Evolutionary conservation across 176 grass and related monocot genomes (phyloP), one percentile per base, ranked within the genome.

Genomic region (Ananas comosus): DNA sequence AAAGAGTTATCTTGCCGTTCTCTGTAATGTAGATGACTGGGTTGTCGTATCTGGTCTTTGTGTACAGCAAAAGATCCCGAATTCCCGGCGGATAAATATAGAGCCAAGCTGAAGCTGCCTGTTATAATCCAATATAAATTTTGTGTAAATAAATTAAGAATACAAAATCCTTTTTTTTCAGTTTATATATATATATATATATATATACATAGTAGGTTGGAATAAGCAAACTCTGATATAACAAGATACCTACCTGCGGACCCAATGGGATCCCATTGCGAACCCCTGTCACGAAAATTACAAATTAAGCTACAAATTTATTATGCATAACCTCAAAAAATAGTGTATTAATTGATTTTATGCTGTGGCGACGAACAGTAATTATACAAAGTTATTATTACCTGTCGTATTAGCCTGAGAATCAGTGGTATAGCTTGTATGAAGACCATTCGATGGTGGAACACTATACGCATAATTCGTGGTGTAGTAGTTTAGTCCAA

Each of bases 401-500:
- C 7, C 71, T 12, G 2, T 59, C 21, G 27, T 14, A 64, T 51
- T 24, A 64, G 5, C 53, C 12, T 27, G 0, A 71, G 7, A 49
- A 9, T 33, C 53, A n/a, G 53, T 88, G 10, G 3, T 68, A 13
- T 82, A 88, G 52, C 78, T 88, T 2, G 1, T 23, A 13, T 68
- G 74, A 10, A 88, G n/a, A 18, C 78, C 78, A 71, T 82, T 79
- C 9, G 82, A 69, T 13, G 67, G 48, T 50, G 71, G 79, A 79
- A 79, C 67, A n/a, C 9, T 50, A 18, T 27, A 5, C 9, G 68
- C 80, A 77, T 76, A 83, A 21, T 51, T 67, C 52, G 85, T 5
- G 66, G 77, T 77, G 79, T 86, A 86, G 72, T 90, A 90, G 63
- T 90, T 90, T n/a, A 90, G 23, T n/a, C 87, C 86, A 48, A 88